phyloP scores from a whole-genome alignment of 805 yeast species.

The Dipodascus albidus region DNA sequence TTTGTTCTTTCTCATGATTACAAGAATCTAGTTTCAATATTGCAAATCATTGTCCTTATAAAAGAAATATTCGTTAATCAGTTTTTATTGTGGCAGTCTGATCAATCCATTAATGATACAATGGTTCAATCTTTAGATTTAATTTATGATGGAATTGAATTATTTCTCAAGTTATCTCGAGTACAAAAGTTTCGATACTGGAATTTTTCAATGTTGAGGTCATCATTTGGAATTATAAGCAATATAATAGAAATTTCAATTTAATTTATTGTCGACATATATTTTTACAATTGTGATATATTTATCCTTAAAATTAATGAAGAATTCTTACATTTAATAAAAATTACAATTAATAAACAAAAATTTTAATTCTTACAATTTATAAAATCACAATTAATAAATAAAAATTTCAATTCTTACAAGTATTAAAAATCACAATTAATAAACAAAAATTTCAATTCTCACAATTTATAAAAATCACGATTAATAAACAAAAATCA shows the following conservation, averaged over 20 bases:
- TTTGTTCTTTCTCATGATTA: not conserved
- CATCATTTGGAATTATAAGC: not conserved
- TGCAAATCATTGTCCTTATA: not conserved
- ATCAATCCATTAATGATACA: not conserved
- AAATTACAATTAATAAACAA: not conserved
- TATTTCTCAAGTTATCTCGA: not conserved
- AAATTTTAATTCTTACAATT: too few species aligned
- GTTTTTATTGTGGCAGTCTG: not conserved
- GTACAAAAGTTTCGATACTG: not conserved
- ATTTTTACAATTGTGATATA: too few species aligned
- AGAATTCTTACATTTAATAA: too few species aligned
- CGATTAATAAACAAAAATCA: too few species aligned
- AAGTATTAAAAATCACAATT: too few species aligned
- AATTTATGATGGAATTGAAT: not conserved
- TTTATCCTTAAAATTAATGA: not conserved
- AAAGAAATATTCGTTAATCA: not conserved
- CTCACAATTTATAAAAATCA: too few species aligned
- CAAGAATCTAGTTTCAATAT: not conserved
- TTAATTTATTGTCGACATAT: too few species aligned
- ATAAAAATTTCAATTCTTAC: too few species aligned
- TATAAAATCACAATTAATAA: too few species aligned
- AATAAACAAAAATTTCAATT: too few species aligned
- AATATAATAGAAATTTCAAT: not conserved
- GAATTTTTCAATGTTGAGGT: not conserved
- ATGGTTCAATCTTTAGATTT: not conserved